Evolutionary conservation across 352 stramenopile species (phyloP), one percentile per base, ranked within the genome.

Genomic region (Globisporangium spinosum): DNA sequence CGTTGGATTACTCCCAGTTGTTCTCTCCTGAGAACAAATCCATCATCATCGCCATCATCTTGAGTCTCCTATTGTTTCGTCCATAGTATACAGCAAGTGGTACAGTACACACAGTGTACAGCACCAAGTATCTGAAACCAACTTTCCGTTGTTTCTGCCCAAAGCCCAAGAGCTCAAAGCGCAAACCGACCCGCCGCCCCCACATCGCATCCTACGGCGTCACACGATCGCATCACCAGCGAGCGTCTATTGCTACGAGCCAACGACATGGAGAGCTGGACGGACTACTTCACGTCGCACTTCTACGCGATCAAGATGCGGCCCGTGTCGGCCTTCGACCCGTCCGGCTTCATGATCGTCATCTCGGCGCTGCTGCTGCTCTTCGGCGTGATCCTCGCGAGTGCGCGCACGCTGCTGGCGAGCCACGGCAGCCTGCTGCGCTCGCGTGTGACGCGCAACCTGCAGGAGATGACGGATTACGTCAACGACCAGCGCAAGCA

Each of bases 241-340:
- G 13, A 17, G 10, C 35, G 35, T 43, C 35, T 43, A 43, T 43
- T 15, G 34, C 34, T 40, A 40, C 12, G 13, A 43, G 35, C 35
- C 35, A 43, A 20, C 2, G 66, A 15, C 2, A 90, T 91, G 85
- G 82, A 88, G 70, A 85, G 71, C 77, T 94, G 82, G 85, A 78
- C 70, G 29, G 71, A 80, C 66, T 92, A 92, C 77, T 88, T 93
- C 66, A 85, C 80, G 43, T 87, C 85, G 64, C 87, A 95, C 69
- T 95, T 95, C 75, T 91, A 93, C 79, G 84, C 80, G 40, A 83
- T 91, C 77, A 90, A 93, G 72, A 89, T 89, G 71, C 81, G 83
- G 17, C 87, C 87, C 34, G 87, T 94, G 62, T 95, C 87, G 72
- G 84, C 83, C 29, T 95, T 95, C 63, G 87, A 95, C 58, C 87